Percentiles rank a stretch among this genome's conserved stretches.
These are phyloP conservation scores for Clitopilus passeckerianus DNA, from an alignment of 768 basidiomycete species.

Conservation along the genomic window DNA sequence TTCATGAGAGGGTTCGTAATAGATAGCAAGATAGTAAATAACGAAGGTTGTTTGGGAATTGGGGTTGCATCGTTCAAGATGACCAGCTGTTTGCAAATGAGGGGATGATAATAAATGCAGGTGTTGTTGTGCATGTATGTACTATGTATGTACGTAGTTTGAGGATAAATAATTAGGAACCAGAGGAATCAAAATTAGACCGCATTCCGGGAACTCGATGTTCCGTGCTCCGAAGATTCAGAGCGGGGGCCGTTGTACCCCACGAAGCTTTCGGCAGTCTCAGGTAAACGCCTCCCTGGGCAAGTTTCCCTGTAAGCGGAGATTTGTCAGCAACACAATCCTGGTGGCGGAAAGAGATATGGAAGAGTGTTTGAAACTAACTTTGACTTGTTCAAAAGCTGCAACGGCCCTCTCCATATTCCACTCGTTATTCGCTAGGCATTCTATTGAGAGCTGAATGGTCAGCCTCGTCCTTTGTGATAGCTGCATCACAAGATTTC, in stretches of 20 bases:
- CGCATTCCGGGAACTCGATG: neutral
- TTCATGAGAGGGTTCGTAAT: neutral
- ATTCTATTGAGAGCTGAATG: slow-evolving; percentile 75
- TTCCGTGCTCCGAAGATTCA: neutral
- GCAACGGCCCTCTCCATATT: slow-evolving; percentile 70
- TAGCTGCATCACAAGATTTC: slow-evolving; percentile 64
- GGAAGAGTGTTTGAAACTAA: slow-evolving; percentile 26
- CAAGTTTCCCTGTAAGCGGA: slow-evolving; percentile 35
- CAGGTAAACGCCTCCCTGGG: slow-evolving; percentile 53
- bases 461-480: slow-evolving; percentile 76
- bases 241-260: neutral
- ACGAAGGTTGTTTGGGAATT: neutral
- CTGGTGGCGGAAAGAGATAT: neutral
- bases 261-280: slow-evolving; percentile 1
- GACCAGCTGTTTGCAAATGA: neutral
- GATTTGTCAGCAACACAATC: slow-evolving; percentile 17
- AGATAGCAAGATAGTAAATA: neutral
- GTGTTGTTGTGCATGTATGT: neutral
- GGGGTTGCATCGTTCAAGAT: neutral
- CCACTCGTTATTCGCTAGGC: slow-evolving; percentile 83
- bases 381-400: slow-evolving; percentile 89
- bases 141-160: neutral
- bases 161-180: neutral
- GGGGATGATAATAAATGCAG: neutral
- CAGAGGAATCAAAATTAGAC: neutral